Evolutionary conservation across 2,329 filamentous ascomycete genomes (phyloP), one percentile per base, ranked within the genome.

Genomic region (Paramyrothecium roridum): DNA sequence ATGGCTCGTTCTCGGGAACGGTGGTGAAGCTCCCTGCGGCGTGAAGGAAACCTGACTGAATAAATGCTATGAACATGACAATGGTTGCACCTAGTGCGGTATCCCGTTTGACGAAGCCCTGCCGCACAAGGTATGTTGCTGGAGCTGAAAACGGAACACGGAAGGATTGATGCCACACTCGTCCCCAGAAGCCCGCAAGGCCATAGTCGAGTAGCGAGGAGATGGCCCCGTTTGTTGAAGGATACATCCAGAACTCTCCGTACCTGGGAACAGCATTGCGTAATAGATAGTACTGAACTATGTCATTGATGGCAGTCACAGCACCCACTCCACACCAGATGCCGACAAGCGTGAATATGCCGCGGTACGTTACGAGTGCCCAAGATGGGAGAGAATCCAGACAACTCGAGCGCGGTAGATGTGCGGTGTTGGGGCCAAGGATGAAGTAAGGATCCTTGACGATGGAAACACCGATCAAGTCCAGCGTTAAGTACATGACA

Each of bases 121-220:
- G 53, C 57, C 68, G 61, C 10, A 71, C 68, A 54, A 88, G 63
- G 63, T 76, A 82, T 2, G 70, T 70, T 0, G 80, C 74, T 0
- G 88, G 87, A 3, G 85, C 80, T 43, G 82, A 73, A 65, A 93
- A 92, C 2, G 83, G 85, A 54, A 85, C 81, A 1, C 92, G 88
- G 73, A 96, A 96, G 3, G 88, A 87, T 72, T 97, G 93, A 70
- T 98, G 93, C 93, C 93, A 97, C 80, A 86, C 93, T 21, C 78
- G 79, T 48, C 89, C 87, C 93, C 93, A 98, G 73, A 88, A 89
- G 1, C 92, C 93, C 1, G 83, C 80, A 2, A 97, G 76, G 0
- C 93, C 93, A 56, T 84, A 78, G 58, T 91, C 83, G 12, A 87
- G 71, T 2, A 93, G 77, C 23, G 77, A 72, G 0, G 64, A 63